A percentile compares a stretch with the other conserved stretches of the same genome.
Evolutionary conservation across 192 early-diverging fungal species (phyloP).

Genomic region (Linnemannia schmuckeri): DNA sequence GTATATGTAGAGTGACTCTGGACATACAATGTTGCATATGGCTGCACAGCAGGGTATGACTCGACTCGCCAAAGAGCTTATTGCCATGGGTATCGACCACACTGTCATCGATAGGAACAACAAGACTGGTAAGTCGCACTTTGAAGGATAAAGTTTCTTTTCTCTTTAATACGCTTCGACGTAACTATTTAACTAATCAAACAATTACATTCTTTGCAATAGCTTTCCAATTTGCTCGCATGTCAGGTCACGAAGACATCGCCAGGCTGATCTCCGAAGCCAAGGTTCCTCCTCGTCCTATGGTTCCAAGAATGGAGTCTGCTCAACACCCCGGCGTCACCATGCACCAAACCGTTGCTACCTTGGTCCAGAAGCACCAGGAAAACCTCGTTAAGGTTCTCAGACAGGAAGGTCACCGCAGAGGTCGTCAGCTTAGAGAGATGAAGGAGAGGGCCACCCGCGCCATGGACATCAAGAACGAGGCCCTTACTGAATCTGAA

Average conservation of each 20-base stretch:
- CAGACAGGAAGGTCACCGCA: constrained; percentile 21
- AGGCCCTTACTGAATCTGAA: neutral
- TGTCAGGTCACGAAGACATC: constrained; percentile 29
- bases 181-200: neutral
- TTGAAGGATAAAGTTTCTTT: neutral
- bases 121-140: constrained; percentile 37
- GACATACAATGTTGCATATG: constrained; percentile 43
- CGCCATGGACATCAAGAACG: constrained; percentile 31
- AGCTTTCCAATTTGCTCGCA: constrained; percentile 50
- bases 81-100: constrained; percentile 54
- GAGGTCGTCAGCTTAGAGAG: constrained; percentile 12
- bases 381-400: constrained; percentile 30
- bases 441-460: constrained; percentile 18
- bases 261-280: constrained; percentile 22
- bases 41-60: constrained; percentile 37
- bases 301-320: constrained; percentile 34
- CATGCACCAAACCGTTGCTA: constrained; percentile 12
- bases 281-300: constrained; percentile 47
- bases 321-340: neutral
- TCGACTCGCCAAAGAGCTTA: constrained; percentile 25
- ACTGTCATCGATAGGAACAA: constrained; percentile 53
- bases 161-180: neutral
- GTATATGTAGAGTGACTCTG: constrained; percentile 28
- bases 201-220: neutral
- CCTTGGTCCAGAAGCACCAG: constrained; percentile 31